phyloP scores from a whole-genome alignment of 176 grass and related monocot genomes.

The Oryza nivara region DNA sequence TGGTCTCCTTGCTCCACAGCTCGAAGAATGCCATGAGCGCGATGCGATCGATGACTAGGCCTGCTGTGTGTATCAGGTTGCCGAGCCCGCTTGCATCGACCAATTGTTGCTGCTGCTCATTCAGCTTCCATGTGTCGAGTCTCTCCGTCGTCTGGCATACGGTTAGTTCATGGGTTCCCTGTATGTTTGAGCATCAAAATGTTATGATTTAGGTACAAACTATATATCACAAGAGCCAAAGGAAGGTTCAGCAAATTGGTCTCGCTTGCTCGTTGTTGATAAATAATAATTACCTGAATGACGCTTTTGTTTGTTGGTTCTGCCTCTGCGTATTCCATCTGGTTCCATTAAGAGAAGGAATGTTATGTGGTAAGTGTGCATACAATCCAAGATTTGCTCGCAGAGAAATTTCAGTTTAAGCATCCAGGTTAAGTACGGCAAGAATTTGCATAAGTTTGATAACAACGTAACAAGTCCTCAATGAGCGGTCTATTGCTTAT shows the following conservation, averaged over 20 bases:
- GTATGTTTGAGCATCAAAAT: neutral
- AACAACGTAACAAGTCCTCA: too few relatives aligned
- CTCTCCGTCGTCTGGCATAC: slow-evolving; percentile 20
- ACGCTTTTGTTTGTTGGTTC: neutral
- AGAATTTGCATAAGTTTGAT: too few relatives aligned
- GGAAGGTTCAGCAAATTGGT: neutral
- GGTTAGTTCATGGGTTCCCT: neutral
- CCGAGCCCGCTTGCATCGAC: slow-evolving; percentile 25
- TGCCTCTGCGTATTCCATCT: neutral
- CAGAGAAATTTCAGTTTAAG: neutral
- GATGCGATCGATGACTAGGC: neutral
- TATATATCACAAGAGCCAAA: neutral
- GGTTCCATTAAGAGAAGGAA: neutral
- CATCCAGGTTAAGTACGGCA: neutral
- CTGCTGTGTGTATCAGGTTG: slow-evolving; percentile 16
- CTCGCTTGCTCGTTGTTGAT: slow-evolving; percentile 9
- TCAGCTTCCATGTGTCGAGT: slow-evolving; percentile 39
- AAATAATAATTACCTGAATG: neutral
- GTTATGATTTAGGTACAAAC: neutral
- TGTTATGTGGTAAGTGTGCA: neutral
- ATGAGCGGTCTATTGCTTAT: neutral
- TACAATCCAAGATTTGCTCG: slow-evolving; percentile 1
- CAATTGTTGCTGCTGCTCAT: slow-evolving; percentile 29
- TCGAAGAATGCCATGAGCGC: slow-evolving; percentile 28
- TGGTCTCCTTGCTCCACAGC: slow-evolving; percentile 31